phyloP scores from a whole-genome alignment of 2,329 filamentous ascomycete genomes.

The Sarocladium strictum region DNA sequence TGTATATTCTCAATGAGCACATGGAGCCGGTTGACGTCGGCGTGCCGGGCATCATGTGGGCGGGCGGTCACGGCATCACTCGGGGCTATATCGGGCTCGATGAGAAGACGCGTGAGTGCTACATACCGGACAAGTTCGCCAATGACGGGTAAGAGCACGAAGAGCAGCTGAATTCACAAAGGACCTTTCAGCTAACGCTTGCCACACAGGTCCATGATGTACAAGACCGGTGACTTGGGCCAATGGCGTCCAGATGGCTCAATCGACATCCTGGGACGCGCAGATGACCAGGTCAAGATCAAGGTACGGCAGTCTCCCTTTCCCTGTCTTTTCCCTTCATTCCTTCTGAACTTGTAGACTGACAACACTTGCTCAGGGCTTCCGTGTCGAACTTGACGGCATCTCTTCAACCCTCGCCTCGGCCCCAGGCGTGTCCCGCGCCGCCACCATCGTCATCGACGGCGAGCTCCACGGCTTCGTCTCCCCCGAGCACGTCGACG shows the following conservation, averaged over 20 bases:
- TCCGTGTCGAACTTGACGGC: conserved; percentile 55
- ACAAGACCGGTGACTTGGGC: conserved; percentile 55
- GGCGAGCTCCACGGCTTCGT: conserved; percentile 46
- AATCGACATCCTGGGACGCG: conserved; percentile 48
- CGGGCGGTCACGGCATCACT: conserved; percentile 48
- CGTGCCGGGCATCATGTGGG: conserved; percentile 48
- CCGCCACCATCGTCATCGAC: conserved; percentile 40
- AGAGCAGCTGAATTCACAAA: no score
- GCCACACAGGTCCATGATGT: conserved; percentile 47
- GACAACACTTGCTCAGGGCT: no score
- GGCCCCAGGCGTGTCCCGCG: conserved; percentile 39
- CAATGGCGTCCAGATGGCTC: conserved; percentile 47
- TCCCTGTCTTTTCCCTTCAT: conserved; percentile 3
- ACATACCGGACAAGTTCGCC: conserved; percentile 43
- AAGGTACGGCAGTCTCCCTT: conserved; percentile 29
- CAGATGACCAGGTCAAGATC: conserved; percentile 58
- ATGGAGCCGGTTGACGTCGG: conserved; percentile 38
- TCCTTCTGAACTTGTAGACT: conserved; percentile 16
- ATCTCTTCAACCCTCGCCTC: conserved; percentile 44
- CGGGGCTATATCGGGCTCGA: conserved; percentile 50
- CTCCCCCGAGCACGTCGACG: conserved; percentile 27
- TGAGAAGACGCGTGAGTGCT: conserved; percentile 42
- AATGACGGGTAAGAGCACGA: conserved; percentile 47
- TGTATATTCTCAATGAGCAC: conserved; percentile 47
- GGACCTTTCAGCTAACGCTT: background rate